phyloP scores from a whole-genome alignment of 2,329 filamentous ascomycete species.

The Trichoderma citrinoviride region DNA sequence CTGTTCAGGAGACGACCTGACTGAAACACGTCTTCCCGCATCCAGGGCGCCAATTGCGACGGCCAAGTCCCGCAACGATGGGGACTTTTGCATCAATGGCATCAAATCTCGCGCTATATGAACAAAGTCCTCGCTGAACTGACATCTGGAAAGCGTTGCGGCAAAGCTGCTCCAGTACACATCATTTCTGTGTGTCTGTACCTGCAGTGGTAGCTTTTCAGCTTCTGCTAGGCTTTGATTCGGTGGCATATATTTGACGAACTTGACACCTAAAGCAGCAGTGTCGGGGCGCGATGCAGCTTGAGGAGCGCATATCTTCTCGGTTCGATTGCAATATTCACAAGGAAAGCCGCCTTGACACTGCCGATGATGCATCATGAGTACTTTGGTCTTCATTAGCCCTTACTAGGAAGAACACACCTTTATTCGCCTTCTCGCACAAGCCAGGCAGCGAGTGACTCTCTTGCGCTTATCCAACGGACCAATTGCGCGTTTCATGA shows the following conservation, averaged over 20 bases:
- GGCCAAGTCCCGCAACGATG: conserved; percentile 23
- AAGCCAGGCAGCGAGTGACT: conserved; percentile 29
- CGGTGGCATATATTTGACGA: conserved; percentile 18
- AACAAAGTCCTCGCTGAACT: conserved; percentile 25
- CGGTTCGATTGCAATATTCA: conserved; percentile 29
- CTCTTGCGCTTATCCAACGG: conserved; percentile 30
- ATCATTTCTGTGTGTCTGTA: not conserved
- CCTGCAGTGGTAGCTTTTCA: not conserved
- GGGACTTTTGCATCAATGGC: conserved; percentile 24
- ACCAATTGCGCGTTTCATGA: conserved; percentile 26
- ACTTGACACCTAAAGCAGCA: not conserved
- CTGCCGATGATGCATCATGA: not conserved
- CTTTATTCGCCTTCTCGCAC: conserved; percentile 31
- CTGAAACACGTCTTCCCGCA: conserved; percentile 24
- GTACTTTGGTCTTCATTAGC: not conserved
- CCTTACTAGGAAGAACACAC: conserved; percentile 11
- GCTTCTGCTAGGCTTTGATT: not conserved
- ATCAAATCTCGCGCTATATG: conserved; percentile 20
- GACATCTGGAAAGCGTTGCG: conserved; percentile 23
- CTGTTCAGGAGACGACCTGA: not conserved
- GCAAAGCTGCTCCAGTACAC: conserved; percentile 25
- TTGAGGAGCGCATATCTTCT: conserved; percentile 28
- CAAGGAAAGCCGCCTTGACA: conserved; percentile 31
- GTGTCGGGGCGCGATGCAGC: fast-evolving
- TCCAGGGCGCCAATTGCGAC: conserved; percentile 31